Evolutionary conservation across 2,329 filamentous ascomycete genomes (phyloP).

Genomic region (Fusarium miscanthi): DNA sequence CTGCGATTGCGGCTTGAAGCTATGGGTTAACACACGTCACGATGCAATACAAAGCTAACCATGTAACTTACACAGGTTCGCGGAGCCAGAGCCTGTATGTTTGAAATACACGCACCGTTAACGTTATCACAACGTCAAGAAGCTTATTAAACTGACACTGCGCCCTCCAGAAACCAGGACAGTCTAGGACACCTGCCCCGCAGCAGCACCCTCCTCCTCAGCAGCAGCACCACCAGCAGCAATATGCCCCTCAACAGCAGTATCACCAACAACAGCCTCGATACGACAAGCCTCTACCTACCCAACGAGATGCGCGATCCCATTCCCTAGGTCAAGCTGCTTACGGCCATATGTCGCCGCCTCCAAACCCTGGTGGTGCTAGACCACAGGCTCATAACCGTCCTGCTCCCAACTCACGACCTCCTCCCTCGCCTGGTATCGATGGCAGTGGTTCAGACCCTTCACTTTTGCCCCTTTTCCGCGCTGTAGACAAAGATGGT

Average conservation of each 20-base stretch:
- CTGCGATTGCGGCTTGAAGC: constrained; percentile 30
- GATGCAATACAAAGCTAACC: constrained; percentile 43
- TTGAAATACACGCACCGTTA: constrained; percentile 5
- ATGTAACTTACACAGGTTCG: constrained; percentile 64
- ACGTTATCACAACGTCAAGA: not conserved
- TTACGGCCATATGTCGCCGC: constrained; percentile 63
- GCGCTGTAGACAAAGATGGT: constrained; percentile 89
- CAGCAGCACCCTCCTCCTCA: constrained; percentile 49
- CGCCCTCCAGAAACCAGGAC: constrained; percentile 52
- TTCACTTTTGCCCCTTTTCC: constrained; percentile 84
- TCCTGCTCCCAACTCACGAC: constrained; percentile 67
- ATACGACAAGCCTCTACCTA: constrained; percentile 63
- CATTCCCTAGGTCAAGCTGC: constrained; percentile 43
- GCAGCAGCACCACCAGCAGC: constrained; percentile 43
- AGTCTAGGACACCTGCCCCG: constrained; percentile 43
- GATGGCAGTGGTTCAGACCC: constrained; percentile 58
- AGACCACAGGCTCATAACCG: constrained; percentile 60
- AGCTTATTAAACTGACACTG: constrained; percentile 31
- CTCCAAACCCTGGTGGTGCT: constrained; percentile 57
- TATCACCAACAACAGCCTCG: constrained; percentile 48
- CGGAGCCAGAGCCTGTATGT: constrained; percentile 77
- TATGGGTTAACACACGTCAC: constrained; percentile 1
- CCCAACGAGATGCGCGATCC: constrained; percentile 44
- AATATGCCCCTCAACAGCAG: constrained; percentile 25
- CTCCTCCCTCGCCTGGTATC: constrained; percentile 73